phyloP scores from a whole-genome alignment of 169 alveolate genomes.

The Perkinsus olseni region DNA sequence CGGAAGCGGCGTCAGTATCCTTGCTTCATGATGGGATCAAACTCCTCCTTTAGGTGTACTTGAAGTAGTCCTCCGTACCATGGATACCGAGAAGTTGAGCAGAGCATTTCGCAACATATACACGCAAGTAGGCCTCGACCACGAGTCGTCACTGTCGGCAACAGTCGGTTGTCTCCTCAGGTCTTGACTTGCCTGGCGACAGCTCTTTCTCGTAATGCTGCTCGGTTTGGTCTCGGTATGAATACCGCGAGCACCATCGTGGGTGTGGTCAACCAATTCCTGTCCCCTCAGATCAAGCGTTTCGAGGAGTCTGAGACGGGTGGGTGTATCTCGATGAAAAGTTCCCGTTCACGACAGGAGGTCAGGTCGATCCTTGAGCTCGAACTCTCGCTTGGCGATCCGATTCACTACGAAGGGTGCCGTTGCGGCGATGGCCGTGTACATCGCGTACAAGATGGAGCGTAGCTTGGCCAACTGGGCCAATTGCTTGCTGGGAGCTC shows the following conservation, averaged over 20 bases:
- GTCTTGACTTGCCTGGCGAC: background rate
- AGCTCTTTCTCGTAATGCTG: background rate
- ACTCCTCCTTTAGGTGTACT: background rate
- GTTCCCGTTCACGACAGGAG: too few relatives aligned
- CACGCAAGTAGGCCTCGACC: background rate
- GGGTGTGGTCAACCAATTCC: background rate
- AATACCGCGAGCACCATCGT: background rate
- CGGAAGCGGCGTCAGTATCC: background rate
- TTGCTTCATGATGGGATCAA: background rate
- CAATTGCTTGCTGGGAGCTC: background rate
- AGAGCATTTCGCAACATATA: background rate
- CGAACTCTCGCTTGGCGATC: background rate
- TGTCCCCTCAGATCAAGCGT: background rate
- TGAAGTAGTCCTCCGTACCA: background rate
- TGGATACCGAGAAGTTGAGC: background rate
- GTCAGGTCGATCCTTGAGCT: background rate
- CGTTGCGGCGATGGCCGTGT: background rate
- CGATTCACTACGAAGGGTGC: background rate
- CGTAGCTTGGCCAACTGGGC: background rate
- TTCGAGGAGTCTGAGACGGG: background rate
- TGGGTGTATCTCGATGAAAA: background rate
- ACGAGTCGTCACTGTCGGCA: background rate
- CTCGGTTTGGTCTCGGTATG: background rate
- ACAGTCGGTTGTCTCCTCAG: background rate
- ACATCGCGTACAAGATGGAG: background rate